Evolutionary conservation across 108 stramenopile species (phyloP).

Genomic region (Thalassiosira profunda): DNA sequence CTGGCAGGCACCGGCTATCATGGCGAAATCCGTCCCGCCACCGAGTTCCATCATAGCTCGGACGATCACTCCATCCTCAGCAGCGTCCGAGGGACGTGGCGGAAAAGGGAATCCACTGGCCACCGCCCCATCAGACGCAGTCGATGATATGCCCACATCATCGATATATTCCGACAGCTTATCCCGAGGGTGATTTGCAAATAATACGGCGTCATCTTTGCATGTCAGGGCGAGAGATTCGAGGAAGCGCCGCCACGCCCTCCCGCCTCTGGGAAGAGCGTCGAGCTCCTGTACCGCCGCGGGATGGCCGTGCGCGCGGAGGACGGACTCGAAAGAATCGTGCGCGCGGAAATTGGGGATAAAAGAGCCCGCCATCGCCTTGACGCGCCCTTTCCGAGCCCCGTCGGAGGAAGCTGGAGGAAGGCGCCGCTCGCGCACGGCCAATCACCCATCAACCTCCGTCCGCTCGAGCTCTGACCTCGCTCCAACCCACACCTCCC

Average conservation of each 20-base stretch:
- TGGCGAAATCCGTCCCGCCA: neutral
- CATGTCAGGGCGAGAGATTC: conserved; percentile 14
- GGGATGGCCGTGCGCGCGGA: neutral
- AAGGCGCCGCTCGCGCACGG: no score
- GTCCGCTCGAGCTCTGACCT: no score
- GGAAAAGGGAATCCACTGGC: no score
- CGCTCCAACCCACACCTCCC: no score
- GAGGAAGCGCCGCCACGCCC: conserved; percentile 6
- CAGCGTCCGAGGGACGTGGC: no score
- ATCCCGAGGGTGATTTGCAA: neutral
- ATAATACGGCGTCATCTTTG: neutral
- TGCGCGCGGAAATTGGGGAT: no score
- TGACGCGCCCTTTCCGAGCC: no score
- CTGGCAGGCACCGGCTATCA: neutral
- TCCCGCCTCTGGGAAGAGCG: neutral
- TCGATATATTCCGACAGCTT: neutral
- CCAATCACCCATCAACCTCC: no score
- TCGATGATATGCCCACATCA: neutral
- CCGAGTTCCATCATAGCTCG: no score
- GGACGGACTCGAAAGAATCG: conserved; percentile 4
- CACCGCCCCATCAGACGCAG: neutral
- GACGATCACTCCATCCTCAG: no score
- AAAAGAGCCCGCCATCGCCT: no score
- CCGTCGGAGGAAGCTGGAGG: no score
- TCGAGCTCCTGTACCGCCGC: neutral